phyloP scores from a whole-genome alignment of 208 protist genomes.

The Leptomonas seymouri region DNA sequence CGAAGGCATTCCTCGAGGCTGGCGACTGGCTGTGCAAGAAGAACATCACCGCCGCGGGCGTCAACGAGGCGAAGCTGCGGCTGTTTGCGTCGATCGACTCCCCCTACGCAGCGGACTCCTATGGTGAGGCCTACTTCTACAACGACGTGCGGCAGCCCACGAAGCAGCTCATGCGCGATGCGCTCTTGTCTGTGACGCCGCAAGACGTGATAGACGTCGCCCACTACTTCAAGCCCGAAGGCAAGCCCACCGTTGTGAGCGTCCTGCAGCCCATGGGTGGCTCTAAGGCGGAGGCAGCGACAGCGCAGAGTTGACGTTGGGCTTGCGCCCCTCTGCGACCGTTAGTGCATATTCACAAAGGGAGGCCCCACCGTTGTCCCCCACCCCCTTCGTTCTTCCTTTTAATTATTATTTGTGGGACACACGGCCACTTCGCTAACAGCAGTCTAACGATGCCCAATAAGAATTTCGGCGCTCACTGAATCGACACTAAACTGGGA shows the following conservation, averaged over 20 bases:
- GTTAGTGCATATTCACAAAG: no score
- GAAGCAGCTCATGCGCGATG: slow-evolving; percentile 82
- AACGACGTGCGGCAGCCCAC: slow-evolving; percentile 65
- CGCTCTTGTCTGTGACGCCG: slow-evolving; percentile 63
- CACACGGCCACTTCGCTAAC: no score
- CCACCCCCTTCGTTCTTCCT: no score
- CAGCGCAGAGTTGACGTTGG: not conserved
- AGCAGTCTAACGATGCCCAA: no score
- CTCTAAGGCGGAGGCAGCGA: slow-evolving; percentile 4
- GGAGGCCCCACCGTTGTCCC: no score
- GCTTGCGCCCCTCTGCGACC: no score
- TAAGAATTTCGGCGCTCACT: no score
- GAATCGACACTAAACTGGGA: no score
- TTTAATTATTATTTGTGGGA: no score
- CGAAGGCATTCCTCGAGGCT: slow-evolving; percentile 72
- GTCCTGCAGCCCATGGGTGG: slow-evolving; percentile 35
- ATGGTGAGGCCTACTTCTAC: slow-evolving; percentile 83
- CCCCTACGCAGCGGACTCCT: slow-evolving; percentile 83
- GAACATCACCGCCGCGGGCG: slow-evolving; percentile 61
- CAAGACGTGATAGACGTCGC: slow-evolving; percentile 65
- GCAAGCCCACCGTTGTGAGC: slow-evolving; percentile 24
- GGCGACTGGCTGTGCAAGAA: slow-evolving; percentile 62
- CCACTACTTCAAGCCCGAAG: slow-evolving; percentile 54
- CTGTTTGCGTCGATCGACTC: slow-evolving; percentile 88
- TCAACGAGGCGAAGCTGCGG: slow-evolving; percentile 89